Base-by-base conservation (phyloP, 2,329 filamentous ascomycete species). In the Fusarium begoniae region DNA sequence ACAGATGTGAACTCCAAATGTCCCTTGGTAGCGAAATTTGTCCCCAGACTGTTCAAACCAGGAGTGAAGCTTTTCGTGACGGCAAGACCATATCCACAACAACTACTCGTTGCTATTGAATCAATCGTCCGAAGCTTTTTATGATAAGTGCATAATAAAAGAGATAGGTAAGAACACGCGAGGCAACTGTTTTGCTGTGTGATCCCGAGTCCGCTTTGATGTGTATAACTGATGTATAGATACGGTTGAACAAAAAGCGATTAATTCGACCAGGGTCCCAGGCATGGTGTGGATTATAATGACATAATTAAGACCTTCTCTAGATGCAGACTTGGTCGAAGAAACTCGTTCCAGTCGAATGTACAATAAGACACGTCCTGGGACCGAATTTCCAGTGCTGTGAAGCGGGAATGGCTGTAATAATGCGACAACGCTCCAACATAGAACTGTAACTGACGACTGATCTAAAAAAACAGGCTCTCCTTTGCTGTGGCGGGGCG, bases 271-370 rank as follows among this genome's bases (percentile, higher is more conserved):
- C 35, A 60, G 32, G 40, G 43, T 43, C 47, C 44, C 56, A 54
- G 63, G 61, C 54, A 61, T 62, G 54, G 44, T 69, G 63, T 54
- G 40, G 63, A 73, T 66, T 54, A 69, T 66, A 30, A 58, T 60
- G 71, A 47, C 41, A 72, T 54, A 63, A 58, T 38, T 38, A 61
- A 75, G 74, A 63, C 72, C 76, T 66, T 78, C 72, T 73, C 76
- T 70, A 74, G 64, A 75, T 74, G 75, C 65, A 78, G 78, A 69
- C 54, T 73, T 71, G 69, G 68, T 74, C 72, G 69, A 75, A 69
- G 53, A 65, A 75, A 63, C 65, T 63, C 64, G 15, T 60, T 73
- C 63, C 65, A 57, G 67, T 70, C 64, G 73, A 70, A 71, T 71
- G 55, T 72, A 70, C 69, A 74, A 57, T 47, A 58, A 55, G 55